Evolutionary conservation across 2,329 filamentous ascomycete species (phyloP), one percentile per base, ranked within the genome.

Genomic region (Sarocladiaceae sp.): DNA sequence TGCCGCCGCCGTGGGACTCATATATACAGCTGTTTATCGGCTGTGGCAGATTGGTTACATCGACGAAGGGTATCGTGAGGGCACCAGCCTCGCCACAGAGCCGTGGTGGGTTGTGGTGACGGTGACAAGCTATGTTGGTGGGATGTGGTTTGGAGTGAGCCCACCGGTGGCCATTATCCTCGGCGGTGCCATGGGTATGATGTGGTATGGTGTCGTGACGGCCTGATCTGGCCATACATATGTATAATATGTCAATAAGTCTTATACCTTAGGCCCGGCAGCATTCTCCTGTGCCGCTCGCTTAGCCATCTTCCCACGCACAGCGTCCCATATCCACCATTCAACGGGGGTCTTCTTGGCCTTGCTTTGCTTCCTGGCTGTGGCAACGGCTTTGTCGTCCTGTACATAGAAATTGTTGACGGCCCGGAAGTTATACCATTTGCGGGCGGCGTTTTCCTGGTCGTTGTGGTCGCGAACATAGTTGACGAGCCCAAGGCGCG

Each of bases 81-180:
- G 77, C 1, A 66, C 64, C 40, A 76, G 70, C 51, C 55, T 82
- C 44, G 76, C 60, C 0, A 62, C 67, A 34, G 76, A 81, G 49
- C 74, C 77, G 2, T 80, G 76, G 73, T 80, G 76, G 73, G 67
- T 80, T 9, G 74, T 78, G 2, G 67, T 80, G 3, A 69, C 75
- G 4, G 70, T 72, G 5, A 57, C 56, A 6, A 55, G 52, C 16
- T 63, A 55, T 37, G 55, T 61, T 1, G 58, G 59, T 2, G 52
- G 60, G 3, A 48, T 51, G 16, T 61, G 55, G 47, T 63, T 60
- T 40, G 48, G 54, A 2, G 24, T 63, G 7, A 54, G 47, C 12
- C 53, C 59, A 3, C 58, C 58, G 3, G 47, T 56, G 10, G 53
- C 54, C 2, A 62, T 64, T n/a, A 12, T 61, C 1, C 16, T 61